phyloP scores from a whole-genome alignment of 2,329 filamentous ascomycete species.

The Monilinia laxa region DNA sequence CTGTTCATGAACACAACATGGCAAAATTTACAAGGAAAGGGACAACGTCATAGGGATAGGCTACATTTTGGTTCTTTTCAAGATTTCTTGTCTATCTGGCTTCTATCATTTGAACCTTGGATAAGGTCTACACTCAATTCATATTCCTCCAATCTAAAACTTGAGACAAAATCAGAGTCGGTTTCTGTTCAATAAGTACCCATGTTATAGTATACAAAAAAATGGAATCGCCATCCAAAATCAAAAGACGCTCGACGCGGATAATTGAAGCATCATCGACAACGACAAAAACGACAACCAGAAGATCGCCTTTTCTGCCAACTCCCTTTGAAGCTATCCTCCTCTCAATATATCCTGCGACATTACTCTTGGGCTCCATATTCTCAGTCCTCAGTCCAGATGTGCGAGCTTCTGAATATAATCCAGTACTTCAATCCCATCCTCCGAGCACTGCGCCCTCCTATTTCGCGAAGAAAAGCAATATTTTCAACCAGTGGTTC shows the following conservation, averaged over 20 bases:
- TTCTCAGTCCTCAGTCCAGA: constrained; percentile 77
- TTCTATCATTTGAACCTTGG: not conserved
- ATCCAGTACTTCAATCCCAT: constrained; percentile 62
- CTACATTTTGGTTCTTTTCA: not conserved
- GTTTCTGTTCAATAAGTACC: constrained; percentile 6
- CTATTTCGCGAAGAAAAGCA: constrained; percentile 94
- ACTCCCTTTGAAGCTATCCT: constrained; percentile 65
- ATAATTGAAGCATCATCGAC: constrained; percentile 27
- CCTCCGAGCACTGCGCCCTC: constrained; percentile 60
- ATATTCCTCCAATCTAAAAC: not conserved
- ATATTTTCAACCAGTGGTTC: constrained; percentile 88
- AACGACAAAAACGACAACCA: constrained; percentile 28
- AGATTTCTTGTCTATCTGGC: constrained; percentile 20
- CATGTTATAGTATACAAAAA: constrained; percentile 33
- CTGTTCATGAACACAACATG: constrained; percentile 12
- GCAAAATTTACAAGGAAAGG: constrained; percentile 7
- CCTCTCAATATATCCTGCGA: constrained; percentile 70
- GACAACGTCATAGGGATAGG: constrained; percentile 23
- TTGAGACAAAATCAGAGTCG: not conserved
- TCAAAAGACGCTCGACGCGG: constrained; percentile 36
- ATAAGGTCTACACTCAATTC: not conserved
- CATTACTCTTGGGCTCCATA: constrained; percentile 77
- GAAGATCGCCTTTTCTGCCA: constrained; percentile 60
- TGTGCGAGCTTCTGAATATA: constrained; percentile 63
- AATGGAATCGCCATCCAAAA: constrained; percentile 37